Conservation (phyloP, 73 alveolate species). For the Loxodes magnus region DNA sequence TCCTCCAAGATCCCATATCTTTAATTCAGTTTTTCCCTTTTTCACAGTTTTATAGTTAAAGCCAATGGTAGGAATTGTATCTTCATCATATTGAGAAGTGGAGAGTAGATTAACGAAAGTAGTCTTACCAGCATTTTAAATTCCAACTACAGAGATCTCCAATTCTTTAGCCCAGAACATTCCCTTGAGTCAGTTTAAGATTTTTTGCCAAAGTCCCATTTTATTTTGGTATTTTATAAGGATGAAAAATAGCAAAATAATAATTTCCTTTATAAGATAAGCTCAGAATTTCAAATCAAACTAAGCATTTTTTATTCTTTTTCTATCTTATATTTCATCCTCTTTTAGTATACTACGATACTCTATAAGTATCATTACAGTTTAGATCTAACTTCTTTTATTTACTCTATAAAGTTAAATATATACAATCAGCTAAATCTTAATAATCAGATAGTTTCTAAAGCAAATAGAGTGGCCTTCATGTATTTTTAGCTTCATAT, state of each 20-base stretch:
- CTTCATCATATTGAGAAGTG: slow-evolving; percentile 73
- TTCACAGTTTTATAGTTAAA: slow-evolving; percentile 46
- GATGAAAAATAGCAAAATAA: background rate
- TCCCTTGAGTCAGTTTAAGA: slow-evolving; percentile 38
- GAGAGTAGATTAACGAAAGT: slow-evolving; percentile 60
- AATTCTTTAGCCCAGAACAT: slow-evolving; percentile 51
- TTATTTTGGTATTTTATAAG: background rate
- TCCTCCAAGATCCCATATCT: slow-evolving; percentile 85
- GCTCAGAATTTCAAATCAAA: background rate
- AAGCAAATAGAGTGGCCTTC: too few relatives aligned
- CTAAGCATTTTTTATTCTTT: background rate
- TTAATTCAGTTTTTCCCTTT: slow-evolving; percentile 48
- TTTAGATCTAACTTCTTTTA: background rate
- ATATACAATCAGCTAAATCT: too few relatives aligned
- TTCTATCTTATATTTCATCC: background rate
- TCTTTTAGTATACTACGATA: background rate
- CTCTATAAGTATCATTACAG: background rate
- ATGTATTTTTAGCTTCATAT: too few relatives aligned
- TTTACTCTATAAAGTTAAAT: background rate
- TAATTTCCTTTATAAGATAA: background rate
- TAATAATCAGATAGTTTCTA: too few relatives aligned
- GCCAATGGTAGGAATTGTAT: slow-evolving; percentile 74
- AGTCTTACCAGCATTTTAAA: slow-evolving; percentile 72
- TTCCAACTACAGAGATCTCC: slow-evolving; percentile 60
- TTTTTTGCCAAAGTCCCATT: slow-evolving; percentile 11